Evolutionary conservation across 2,329 filamentous ascomycete genomes (phyloP).

Genomic region (Xylogone sp.): DNA sequence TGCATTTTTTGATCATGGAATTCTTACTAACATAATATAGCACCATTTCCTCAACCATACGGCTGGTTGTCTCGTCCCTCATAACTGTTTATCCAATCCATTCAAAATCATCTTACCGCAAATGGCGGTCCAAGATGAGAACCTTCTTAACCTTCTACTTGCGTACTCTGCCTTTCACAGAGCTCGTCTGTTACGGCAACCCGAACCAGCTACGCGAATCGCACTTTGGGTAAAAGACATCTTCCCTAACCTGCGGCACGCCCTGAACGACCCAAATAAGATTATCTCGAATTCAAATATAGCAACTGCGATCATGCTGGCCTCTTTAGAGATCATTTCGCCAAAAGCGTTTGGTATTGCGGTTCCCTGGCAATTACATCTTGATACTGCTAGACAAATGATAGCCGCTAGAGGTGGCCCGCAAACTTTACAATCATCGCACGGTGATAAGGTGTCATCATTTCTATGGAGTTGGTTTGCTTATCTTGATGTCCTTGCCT

Average conservation of each 20-base stretch:
- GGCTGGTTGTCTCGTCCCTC: constrained; percentile 54
- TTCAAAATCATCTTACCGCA: constrained; percentile 46
- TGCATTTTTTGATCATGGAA: neutral
- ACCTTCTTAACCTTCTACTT: constrained; percentile 72
- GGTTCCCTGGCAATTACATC: constrained; percentile 77
- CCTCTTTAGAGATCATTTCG: constrained; percentile 78
- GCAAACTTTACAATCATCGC: constrained; percentile 44
- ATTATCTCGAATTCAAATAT: constrained; percentile 70
- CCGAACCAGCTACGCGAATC: constrained; percentile 73
- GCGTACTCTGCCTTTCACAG: constrained; percentile 84
- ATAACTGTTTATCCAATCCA: constrained; percentile 49
- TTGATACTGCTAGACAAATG: constrained; percentile 71
- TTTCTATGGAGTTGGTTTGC: constrained; percentile 82
- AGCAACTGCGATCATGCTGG: constrained; percentile 80
- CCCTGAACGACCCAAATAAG: constrained; percentile 56
- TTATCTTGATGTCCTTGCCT: constrained; percentile 77
- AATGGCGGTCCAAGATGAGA: constrained; percentile 65
- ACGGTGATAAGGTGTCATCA: constrained; percentile 58
- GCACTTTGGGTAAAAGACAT: constrained; percentile 77
- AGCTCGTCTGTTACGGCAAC: constrained; percentile 68
- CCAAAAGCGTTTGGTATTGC: constrained; percentile 77
- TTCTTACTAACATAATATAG: constrained; percentile 22
- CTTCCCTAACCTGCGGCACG: constrained; percentile 67
- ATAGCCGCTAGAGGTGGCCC: constrained; percentile 64
- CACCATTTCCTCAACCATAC: constrained; percentile 75